Base-by-base conservation (phyloP, 2,329 filamentous ascomycete genomes). In the Venturia asperata region DNA sequence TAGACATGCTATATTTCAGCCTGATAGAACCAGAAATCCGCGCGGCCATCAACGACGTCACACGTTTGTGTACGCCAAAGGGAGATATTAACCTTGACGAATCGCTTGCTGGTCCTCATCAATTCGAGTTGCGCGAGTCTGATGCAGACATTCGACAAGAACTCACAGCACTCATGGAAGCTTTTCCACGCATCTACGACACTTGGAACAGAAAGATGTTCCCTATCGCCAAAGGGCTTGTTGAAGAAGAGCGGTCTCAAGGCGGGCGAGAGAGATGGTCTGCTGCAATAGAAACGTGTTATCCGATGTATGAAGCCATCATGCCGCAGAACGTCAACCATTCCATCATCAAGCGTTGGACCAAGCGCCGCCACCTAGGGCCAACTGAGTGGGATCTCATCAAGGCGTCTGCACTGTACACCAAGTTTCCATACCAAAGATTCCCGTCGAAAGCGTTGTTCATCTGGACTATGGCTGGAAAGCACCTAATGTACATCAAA, bases 371-470 rank as follows among this genome's bases (percentile, higher is more conserved):
- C 65, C 52, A 34, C 62, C 69, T 13, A 69, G 49, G 66, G 11
- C 52, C 27, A 56, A 34, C 52, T 56, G 27, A 56, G 27, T 83
- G 82, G 82, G 74, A 78, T 0, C 66, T 76, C 0, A 69, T 83
- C 6, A 78, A 77, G 58, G 81, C 81, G 1, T 82, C 79, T 0
- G 71, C 76, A 0, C 64, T 80, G 1, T 78, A 77, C 39, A 49
- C 43, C 10, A 37, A 39, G 17, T 55, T 15, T 55, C 49, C 49
- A 3, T 55, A 55, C 49, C 30, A 13, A 30, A 30, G 13, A 11
- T 39, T 62, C n/a, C 34, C 15, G 13, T 5, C 2, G 3, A 52
- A 64, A 17, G 39, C n/a, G 11, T 17, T 43, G 39, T 61, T 61
- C 24, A 45, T 61, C 39, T 61, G 34, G 37, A 42, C 42, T 15